Evolutionary conservation across 192 early-diverging fungal species (phyloP).

Genomic region (Anaeromyces robustus): DNA sequence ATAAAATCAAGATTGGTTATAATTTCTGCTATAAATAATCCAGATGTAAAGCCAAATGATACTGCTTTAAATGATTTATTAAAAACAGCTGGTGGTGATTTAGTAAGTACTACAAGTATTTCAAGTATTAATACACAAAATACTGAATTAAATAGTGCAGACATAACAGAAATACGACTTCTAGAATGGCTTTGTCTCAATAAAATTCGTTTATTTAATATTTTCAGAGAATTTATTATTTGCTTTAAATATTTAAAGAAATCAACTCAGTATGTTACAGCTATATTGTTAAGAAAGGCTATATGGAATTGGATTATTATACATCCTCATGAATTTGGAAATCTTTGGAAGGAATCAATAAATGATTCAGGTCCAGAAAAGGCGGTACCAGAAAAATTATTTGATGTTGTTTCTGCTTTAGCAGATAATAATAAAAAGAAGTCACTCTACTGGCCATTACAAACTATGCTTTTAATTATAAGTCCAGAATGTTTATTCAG

Average conservation of each 20-base stretch:
- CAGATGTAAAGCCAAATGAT: neutral
- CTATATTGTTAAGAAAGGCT: conserved; percentile 55
- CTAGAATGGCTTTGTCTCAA: conserved; percentile 77
- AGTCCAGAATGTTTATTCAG: conserved; percentile 66
- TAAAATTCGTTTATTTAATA: conserved; percentile 36
- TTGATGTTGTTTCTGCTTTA: conserved; percentile 47
- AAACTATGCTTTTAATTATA: conserved; percentile 66
- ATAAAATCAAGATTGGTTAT: conserved; percentile 23
- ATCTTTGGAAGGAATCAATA: conserved; percentile 42
- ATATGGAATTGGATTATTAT: conserved; percentile 91
- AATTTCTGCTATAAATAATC: neutral
- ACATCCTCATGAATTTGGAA: conserved; percentile 68
- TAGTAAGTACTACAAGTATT: conserved; percentile 4
- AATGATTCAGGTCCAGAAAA: conserved; percentile 57
- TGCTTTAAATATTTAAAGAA: conserved; percentile 2
- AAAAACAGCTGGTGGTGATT: conserved; percentile 11
- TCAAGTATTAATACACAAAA: conserved; percentile 49
- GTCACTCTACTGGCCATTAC: conserved; percentile 70
- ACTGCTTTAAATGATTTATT: neutral
- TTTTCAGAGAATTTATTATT: neutral
- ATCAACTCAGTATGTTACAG: conserved; percentile 55
- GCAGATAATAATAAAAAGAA: conserved; percentile 50
- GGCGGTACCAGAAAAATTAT: conserved; percentile 58
- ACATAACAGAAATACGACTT: conserved; percentile 62
- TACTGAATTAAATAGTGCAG: conserved; percentile 30